Percentiles rank a stretch among this genome's conserved stretches.
These are phyloP conservation scores for Ascochyta viciae-villosae DNA, from an alignment of 2,329 filamentous ascomycete genomes.

Conservation along the genomic window DNA sequence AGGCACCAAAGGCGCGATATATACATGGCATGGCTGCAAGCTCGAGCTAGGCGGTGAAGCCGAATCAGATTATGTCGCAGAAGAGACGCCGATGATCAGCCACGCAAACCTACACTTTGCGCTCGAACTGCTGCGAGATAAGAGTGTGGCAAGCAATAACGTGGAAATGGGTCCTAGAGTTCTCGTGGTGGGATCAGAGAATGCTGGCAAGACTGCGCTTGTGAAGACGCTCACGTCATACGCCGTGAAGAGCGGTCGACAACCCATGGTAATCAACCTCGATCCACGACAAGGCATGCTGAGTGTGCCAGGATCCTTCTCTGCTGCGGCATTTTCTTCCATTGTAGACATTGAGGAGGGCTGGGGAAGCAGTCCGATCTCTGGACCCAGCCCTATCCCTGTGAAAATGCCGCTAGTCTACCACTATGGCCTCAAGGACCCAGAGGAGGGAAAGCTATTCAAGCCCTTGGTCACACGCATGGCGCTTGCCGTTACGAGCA, in stretches of 20 bases:
- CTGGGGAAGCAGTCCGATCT: conserved; percentile 90
- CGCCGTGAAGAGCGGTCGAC: conserved; percentile 74
- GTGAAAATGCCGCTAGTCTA: conserved; percentile 93
- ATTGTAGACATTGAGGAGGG: conserved; percentile 88
- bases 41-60: conserved; percentile 79
- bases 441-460: conserved; percentile 75
- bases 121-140: conserved; percentile 74
- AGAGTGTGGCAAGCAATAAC: conserved; percentile 54
- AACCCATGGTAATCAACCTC: conserved; percentile 83
- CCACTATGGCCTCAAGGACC: conserved; percentile 77
- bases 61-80: conserved; percentile 71
- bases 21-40: conserved; percentile 89
- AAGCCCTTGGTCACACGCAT: conserved; percentile 76
- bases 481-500: conserved; percentile 77
- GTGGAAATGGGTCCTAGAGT: conserved; percentile 74
- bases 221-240: conserved; percentile 80
- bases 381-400: conserved; percentile 84
- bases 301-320: conserved; percentile 74
- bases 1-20: conserved; percentile 84
- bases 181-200: conserved; percentile 78
- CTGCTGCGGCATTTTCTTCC: conserved; percentile 84
- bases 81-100: conserved; percentile 81
- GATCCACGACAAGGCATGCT: conserved; percentile 74
- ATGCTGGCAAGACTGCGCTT: conserved; percentile 83
- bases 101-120: conserved; percentile 89